Conservation (phyloP, 352 stramenopile species). For the Globisporangium spiculum region DNA sequence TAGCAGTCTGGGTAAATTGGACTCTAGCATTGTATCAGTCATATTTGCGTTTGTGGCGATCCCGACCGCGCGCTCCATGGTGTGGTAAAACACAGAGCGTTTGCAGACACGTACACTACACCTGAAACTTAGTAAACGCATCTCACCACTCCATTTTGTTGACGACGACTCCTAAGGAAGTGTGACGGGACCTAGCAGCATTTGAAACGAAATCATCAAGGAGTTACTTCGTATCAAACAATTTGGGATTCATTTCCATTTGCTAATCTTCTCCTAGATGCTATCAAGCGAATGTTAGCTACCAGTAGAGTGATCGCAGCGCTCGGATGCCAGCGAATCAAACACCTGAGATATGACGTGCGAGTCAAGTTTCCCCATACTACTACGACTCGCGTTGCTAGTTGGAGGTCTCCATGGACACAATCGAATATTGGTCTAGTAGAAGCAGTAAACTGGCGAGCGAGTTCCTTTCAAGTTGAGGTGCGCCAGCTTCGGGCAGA, state of each 20-base stretch:
- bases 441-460: neutral
- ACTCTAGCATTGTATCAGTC: conserved; percentile 4
- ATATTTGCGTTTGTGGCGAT: conserved; percentile 14
- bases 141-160: too few species aligned
- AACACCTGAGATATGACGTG: neutral
- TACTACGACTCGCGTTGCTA: neutral
- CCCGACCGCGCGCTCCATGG: neutral
- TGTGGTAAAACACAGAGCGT: neutral
- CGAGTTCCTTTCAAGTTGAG: neutral
- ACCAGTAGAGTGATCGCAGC: neutral
- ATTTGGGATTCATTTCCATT: neutral
- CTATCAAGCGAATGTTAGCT: neutral
- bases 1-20: conserved; percentile 4
- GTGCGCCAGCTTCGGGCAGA: neutral
- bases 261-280: neutral
- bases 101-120: neutral
- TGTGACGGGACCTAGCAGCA: neutral
- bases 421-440: neutral
- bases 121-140: too few species aligned
- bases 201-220: neutral
- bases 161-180: too few species aligned
- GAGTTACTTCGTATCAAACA: neutral
- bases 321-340: neutral
- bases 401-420: neutral
- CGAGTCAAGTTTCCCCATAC: neutral